Evolutionary conservation across 495 filamentous ascomycete species (phyloP).

Genomic region (Tuber indicum): DNA sequence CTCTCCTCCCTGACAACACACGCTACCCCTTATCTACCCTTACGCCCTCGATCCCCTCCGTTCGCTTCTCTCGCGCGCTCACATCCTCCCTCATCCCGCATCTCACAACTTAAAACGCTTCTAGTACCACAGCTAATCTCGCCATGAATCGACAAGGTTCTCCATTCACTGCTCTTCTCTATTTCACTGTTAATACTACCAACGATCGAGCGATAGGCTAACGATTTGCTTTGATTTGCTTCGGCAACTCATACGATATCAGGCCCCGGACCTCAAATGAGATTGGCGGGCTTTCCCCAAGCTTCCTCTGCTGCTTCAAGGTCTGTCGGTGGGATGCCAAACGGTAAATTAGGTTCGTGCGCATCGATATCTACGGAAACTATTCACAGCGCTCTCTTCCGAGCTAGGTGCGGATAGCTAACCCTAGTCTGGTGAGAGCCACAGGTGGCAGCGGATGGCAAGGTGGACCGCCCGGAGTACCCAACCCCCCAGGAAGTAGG

Average conservation of each 20-base stretch:
- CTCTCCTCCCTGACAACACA: background rate
- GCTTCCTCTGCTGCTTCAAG: slow-evolving; percentile 24
- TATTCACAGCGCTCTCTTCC: slow-evolving; percentile 15
- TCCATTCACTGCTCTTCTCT: slow-evolving; percentile 17
- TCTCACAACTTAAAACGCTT: background rate
- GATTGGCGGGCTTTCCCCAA: slow-evolving; percentile 29
- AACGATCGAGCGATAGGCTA: slow-evolving; percentile 16
- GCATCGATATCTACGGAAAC: slow-evolving; percentile 18
- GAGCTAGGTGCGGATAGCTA: slow-evolving; percentile 20
- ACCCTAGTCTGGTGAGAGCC: slow-evolving; percentile 12
- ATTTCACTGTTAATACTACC: slow-evolving; percentile 5
- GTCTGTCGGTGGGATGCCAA: slow-evolving; percentile 27
- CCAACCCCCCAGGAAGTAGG: slow-evolving; percentile 34
- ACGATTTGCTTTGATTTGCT: slow-evolving; percentile 3
- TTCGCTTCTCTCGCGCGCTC: background rate
- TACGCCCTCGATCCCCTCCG: background rate
- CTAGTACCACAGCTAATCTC: background rate
- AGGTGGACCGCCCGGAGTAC: slow-evolving; percentile 39
- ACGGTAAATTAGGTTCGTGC: slow-evolving; percentile 41
- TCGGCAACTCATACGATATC: slow-evolving; percentile 2
- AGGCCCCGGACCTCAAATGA: slow-evolving; percentile 36
- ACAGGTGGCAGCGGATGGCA: slow-evolving; percentile 39
- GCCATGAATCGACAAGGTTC: slow-evolving; percentile 40
- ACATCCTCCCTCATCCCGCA: background rate
- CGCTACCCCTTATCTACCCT: background rate